Base-by-base conservation (phyloP, 1,284 basidiomycete species). In the Volvariella volvacea region DNA sequence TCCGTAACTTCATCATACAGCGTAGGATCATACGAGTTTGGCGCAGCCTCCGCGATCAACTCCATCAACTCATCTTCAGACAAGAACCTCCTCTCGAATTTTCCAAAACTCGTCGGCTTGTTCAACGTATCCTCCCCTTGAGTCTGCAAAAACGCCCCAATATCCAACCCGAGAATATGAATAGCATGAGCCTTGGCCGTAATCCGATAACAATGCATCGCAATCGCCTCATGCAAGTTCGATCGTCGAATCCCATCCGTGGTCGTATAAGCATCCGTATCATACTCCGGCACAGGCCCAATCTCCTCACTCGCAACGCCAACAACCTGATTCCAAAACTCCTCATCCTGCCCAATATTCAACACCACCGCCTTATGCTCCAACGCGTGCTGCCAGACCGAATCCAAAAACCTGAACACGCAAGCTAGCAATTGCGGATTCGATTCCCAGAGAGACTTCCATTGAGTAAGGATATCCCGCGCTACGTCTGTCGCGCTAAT, bases 321-420 rank as follows among this genome's bases (percentile, higher is more conserved):
- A 1, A 74, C 72, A 7, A 93, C 61, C 21, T 71, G 68, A 7
- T 72, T 66, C 83, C 88, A 92, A 49, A 92, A 79, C 15, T 63
- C 66, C 0, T 67, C 54, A 49, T 84, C 74, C 14, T 68, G 61
- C 15, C 83, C 76, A 4, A 82, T 63, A 1, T 69, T 54, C 19
- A 79, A 74, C 38, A 93, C 67, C 0, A 74, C 66, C 0, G 67
- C 54, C 46, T 76, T 79, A 58, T 92, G 88, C 54, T 92, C 89
- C 41, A 84, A 68, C 4, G 80, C 85, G 55, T 90, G 89, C 53
- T 83, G 77, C 88, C 89, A 94, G 1, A 91, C 83, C 7, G 83
- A 73, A 50, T 87, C 79, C 47, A 94, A 65, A 67, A 94, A 96
- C 7, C 78, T 71, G 42, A 96, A 65, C 4, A 90, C 74, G 8